A percentile compares a stretch with the other conserved stretches of the same genome.
phyloP scores from a whole-genome alignment of 805 yeast genomes.

The Yarrowia deformans region DNA sequence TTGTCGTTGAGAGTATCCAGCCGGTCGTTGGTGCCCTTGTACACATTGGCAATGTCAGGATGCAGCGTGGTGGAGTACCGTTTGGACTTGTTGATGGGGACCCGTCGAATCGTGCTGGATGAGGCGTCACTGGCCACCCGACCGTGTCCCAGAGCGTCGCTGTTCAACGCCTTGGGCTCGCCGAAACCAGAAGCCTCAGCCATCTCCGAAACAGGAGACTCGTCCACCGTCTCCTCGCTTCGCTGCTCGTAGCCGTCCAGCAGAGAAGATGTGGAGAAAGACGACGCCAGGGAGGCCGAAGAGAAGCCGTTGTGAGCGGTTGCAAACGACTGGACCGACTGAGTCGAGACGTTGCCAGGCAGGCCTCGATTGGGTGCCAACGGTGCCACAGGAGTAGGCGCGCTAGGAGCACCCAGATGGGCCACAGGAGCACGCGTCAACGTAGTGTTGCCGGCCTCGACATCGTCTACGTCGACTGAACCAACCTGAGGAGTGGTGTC shows the following conservation, averaged over 20 bases:
- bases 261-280: conserved; percentile 31
- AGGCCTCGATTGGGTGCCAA: neutral
- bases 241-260: conserved; percentile 29
- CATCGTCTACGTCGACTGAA: neutral
- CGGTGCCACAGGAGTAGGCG: conserved; percentile 31
- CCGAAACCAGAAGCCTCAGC: conserved; percentile 34
- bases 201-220: conserved; percentile 24
- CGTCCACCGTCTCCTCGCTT: conserved; percentile 34
- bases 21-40: conserved; percentile 33
- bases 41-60: conserved; percentile 36
- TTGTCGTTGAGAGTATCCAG: conserved; percentile 26
- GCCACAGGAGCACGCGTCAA: conserved; percentile 25
- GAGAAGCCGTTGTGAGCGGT: conserved; percentile 33
- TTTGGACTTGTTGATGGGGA: conserved; percentile 22
- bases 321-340: conserved; percentile 28
- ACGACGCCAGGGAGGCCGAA: conserved; percentile 18
- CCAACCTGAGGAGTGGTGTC: neutral
- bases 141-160: neutral
- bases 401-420: conserved; percentile 10
- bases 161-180: neutral
- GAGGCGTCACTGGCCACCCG: conserved; percentile 5
- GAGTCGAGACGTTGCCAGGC: conserved; percentile 10
- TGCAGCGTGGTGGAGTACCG: conserved; percentile 33
- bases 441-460: conserved; percentile 3
- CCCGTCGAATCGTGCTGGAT: neutral